A percentile compares a stretch with the other conserved stretches of the same genome.
Conservation (phyloP, 805 yeast species). For the Hanseniaspora meyeri region DNA sequence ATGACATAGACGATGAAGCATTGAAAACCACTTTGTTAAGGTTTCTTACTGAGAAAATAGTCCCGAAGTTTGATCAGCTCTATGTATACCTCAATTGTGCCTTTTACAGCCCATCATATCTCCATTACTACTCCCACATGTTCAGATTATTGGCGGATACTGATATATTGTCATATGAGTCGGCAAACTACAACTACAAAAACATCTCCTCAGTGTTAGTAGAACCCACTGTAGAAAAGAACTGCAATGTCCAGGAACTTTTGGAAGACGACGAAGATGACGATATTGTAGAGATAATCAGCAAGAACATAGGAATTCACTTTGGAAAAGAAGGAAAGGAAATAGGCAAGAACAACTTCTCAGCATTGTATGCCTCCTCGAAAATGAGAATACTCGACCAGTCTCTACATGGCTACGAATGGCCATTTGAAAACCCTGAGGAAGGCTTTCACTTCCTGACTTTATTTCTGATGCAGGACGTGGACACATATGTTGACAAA, state of each 20-base stretch:
- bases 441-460: constrained; percentile 8
- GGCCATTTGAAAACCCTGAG: not conserved
- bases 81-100: constrained; percentile 1
- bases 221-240: not conserved
- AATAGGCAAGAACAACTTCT: not conserved
- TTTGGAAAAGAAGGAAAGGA: not conserved
- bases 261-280: not conserved
- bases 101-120: not conserved
- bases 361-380: constrained; percentile 4
- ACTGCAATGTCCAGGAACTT: not conserved
- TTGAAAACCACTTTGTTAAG: not conserved
- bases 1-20: not conserved
- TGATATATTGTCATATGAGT: not conserved
- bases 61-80: not conserved
- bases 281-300: not conserved
- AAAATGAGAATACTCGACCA: constrained; percentile 4
- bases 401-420: not conserved
- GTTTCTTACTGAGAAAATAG: not conserved
- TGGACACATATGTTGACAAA: not conserved
- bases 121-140: not conserved
- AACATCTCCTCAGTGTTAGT: not conserved
- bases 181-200: not conserved
- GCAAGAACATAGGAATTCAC: not conserved
- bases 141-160: not conserved
- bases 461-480: constrained; percentile 1